These are phyloP conservation scores for Auriscalpium vulgare DNA, from an alignment of 768 basidiomycete species.

Conservation along the genomic window DNA sequence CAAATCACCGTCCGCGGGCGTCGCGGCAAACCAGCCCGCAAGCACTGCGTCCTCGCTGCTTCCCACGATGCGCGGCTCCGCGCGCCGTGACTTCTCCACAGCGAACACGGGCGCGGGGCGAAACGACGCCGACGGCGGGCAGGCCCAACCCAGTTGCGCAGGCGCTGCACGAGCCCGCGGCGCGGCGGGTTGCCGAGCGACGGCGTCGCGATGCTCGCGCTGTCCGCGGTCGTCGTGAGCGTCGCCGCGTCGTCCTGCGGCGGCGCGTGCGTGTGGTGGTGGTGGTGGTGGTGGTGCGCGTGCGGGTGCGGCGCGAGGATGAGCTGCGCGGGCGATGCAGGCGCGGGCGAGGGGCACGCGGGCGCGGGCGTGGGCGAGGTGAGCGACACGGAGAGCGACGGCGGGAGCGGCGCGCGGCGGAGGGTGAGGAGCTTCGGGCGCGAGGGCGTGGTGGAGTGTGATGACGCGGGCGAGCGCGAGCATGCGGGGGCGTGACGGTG, in stretches of 20 bases:
- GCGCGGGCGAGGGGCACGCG: conserved; percentile 9
- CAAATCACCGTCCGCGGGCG: too few species aligned
- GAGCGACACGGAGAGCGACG: conserved; percentile 12
- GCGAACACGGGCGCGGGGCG: not conserved
- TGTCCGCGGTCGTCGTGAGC: not conserved
- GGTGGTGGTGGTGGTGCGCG: conserved; percentile 10
- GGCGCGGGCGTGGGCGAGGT: conserved; percentile 9
- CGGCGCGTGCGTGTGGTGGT: conserved; percentile 25
- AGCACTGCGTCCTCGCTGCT: not conserved
- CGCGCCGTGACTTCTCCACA: not conserved
- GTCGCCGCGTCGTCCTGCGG: conserved; percentile 1
- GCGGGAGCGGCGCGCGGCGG: conserved; percentile 5
- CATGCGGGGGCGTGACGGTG: too few species aligned
- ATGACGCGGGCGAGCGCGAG: not conserved
- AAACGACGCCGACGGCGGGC: not conserved
- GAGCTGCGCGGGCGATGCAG: conserved; percentile 10
- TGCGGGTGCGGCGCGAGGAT: conserved; percentile 11
- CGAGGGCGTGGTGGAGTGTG: not conserved
- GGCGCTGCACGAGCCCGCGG: conserved; percentile 11
- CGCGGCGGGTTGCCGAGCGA: not conserved
- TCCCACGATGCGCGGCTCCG: not conserved
- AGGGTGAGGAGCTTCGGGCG: conserved; percentile 10
- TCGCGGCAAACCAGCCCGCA: conserved; percentile 5
- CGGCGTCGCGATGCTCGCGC: conserved; percentile 6
- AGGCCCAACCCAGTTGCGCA: conserved; percentile 16